Evolutionary conservation across 2,329 filamentous ascomycete genomes (phyloP).

Genomic region (Ramularia collo-cygni): DNA sequence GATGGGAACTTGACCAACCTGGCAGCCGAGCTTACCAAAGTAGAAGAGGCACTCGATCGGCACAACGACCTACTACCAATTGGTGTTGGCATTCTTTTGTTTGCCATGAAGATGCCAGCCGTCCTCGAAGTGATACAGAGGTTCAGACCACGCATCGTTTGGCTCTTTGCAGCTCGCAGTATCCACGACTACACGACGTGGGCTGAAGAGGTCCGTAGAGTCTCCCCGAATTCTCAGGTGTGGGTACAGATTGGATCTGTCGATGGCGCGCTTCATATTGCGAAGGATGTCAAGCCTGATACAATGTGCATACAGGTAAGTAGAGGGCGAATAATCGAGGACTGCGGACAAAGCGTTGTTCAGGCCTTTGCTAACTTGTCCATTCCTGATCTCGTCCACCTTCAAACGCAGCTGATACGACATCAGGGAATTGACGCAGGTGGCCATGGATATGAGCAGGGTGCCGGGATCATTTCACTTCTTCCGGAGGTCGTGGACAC

Average conservation of each 20-base stretch:
- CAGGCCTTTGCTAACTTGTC: no score
- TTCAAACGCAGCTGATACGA: no score
- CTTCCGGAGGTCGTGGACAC: constrained; percentile 52
- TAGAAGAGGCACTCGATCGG: constrained; percentile 8
- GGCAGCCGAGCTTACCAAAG: constrained; percentile 12
- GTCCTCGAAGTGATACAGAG: constrained; percentile 45
- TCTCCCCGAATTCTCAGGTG: constrained; percentile 37
- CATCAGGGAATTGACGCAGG: constrained; percentile 52
- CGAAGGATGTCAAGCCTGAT: constrained; percentile 43
- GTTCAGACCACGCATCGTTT: constrained; percentile 55
- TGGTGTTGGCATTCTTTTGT: constrained; percentile 57
- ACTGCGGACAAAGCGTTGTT: no score
- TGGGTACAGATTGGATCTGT: constrained; percentile 59
- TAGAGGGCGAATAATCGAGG: no score
- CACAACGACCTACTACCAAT: constrained; percentile 39
- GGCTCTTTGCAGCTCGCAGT: constrained; percentile 57
- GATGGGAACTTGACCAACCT: constrained; percentile 25
- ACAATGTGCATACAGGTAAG: constrained; percentile 50
- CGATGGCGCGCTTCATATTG: constrained; percentile 45
- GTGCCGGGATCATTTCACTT: constrained; percentile 50
- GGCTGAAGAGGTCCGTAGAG: constrained; percentile 26
- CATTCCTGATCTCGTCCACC: no score
- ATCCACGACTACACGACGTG: constrained; percentile 32
- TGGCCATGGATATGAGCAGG: constrained; percentile 53
- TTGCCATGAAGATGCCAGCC: constrained; percentile 33